phyloP scores from a whole-genome alignment of 2,329 filamentous ascomycete genomes.

The Onygena corvina region DNA sequence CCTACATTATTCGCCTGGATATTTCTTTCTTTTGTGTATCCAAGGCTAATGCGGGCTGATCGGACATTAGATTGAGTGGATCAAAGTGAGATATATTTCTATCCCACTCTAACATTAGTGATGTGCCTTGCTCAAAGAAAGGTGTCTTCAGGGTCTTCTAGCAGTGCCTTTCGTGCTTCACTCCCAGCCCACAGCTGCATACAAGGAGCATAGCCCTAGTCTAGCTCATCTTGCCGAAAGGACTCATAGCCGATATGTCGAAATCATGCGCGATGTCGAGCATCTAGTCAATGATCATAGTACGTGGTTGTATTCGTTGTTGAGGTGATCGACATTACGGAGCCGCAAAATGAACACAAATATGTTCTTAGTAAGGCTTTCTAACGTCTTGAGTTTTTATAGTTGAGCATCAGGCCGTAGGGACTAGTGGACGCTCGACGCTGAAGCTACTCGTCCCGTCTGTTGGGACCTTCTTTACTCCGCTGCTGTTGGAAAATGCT shows the following conservation, averaged over 20 bases:
- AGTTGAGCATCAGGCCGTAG: conserved; percentile 60
- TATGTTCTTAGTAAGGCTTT: not conserved
- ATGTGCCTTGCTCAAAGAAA: not conserved
- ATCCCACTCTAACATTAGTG: not conserved
- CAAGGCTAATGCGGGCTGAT: not conserved
- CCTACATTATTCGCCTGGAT: too few species aligned
- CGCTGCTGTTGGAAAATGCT: conserved; percentile 71
- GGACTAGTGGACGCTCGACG: conserved; percentile 64
- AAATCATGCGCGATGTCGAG: conserved; percentile 92
- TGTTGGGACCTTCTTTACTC: conserved; percentile 88
- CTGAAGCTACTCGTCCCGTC: conserved; percentile 83
- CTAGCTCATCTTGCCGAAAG: conserved; percentile 63
- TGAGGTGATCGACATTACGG: not conserved
- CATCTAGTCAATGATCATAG: conserved; percentile 84
- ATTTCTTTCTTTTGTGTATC: too few species aligned
- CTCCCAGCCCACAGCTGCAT: conserved; percentile 82
- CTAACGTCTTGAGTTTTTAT: conserved; percentile 7
- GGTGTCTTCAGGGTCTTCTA: conserved; percentile 49
- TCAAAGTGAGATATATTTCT: conserved; percentile 49
- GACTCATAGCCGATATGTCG: conserved; percentile 77
- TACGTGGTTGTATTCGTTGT: conserved; percentile 35
- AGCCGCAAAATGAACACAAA: not conserved
- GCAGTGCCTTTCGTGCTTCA: conserved; percentile 94
- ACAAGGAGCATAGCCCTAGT: conserved; percentile 53
- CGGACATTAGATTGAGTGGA: conserved; percentile 61